These are phyloP conservation scores for Naganishia onofrii DNA, from an alignment of 768 basidiomycete species.

Conservation along the genomic window DNA sequence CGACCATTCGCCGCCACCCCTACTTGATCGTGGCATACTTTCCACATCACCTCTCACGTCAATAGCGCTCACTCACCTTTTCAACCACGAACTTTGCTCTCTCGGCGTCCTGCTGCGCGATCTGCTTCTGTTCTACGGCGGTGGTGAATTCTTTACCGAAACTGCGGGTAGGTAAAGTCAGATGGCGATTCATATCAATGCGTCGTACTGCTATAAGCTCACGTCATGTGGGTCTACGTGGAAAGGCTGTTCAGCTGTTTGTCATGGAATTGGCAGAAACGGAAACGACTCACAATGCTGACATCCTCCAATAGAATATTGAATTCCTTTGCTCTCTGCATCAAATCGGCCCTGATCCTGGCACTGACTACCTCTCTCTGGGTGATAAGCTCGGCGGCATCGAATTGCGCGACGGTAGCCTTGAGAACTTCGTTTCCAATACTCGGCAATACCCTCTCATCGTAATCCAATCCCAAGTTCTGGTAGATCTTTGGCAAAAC, in stretches of 20 bases:
- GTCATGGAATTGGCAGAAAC: not conserved
- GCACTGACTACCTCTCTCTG: constrained; percentile 96
- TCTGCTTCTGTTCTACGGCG: constrained; percentile 99
- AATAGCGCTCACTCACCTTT: constrained; percentile 62
- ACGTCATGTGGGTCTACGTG: constrained; percentile 55
- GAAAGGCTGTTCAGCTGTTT: not conserved
- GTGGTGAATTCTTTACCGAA: constrained; percentile 54
- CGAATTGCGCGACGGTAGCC: constrained; percentile 96
- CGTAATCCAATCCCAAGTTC: constrained; percentile 89
- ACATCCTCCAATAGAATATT: constrained; percentile 94
- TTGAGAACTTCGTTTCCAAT: constrained; percentile 98
- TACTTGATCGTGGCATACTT: too few species aligned
- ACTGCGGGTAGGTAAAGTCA: constrained; percentile 30
- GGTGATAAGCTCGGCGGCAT: constrained; percentile 67
- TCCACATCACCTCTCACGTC: too few species aligned
- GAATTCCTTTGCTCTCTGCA: constrained; percentile 93
- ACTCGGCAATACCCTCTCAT: constrained; percentile 93
- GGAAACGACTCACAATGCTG: constrained; percentile 62
- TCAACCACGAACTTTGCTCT: constrained; percentile 99
- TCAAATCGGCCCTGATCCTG: constrained; percentile 83
- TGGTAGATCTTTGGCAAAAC: constrained; percentile 94
- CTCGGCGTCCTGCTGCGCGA: constrained; percentile 99
- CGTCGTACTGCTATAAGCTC: constrained; percentile 35
- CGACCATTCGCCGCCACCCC: not conserved
- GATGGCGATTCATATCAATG: not conserved